Percentiles rank a stretch among this genome's conserved stretches.
phyloP scores from a whole-genome alignment of 2,329 filamentous ascomycete genomes.

The Neofusicoccum ribis region DNA sequence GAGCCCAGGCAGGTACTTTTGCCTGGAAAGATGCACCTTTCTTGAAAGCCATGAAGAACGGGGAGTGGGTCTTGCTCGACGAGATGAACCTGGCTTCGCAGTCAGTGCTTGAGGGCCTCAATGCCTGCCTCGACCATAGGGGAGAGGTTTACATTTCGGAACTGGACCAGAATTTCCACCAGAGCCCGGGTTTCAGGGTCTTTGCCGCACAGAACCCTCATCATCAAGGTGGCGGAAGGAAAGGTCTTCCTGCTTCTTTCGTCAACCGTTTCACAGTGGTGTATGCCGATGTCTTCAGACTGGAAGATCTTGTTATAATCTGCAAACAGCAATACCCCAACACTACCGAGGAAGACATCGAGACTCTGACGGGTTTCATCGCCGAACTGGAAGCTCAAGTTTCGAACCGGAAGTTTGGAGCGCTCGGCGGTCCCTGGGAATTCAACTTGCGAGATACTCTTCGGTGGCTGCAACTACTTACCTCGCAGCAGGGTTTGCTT shows the following conservation, averaged over 20 bases:
- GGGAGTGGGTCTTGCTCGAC: slow-evolving; percentile 94
- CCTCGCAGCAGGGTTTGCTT: slow-evolving; percentile 61
- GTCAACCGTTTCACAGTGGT: slow-evolving; percentile 98
- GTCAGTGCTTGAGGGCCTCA: slow-evolving; percentile 91
- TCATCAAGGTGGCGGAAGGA: slow-evolving; percentile 92
- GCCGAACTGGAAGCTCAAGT: slow-evolving; percentile 74
- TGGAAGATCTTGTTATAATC: slow-evolving; percentile 79
- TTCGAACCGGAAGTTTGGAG: slow-evolving; percentile 55
- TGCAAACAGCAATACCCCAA: slow-evolving; percentile 74
- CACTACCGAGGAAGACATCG: slow-evolving; percentile 60
- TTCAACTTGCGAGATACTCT: slow-evolving; percentile 91
- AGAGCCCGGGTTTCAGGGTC: slow-evolving; percentile 86
- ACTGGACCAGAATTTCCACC: slow-evolving; percentile 87
- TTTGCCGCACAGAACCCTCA: slow-evolving; percentile 98
- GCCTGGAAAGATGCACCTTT: slow-evolving; percentile 96
- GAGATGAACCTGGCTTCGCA: slow-evolving; percentile 99
- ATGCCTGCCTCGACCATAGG: slow-evolving; percentile 93
- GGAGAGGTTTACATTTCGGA: slow-evolving; percentile 95
- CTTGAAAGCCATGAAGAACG: slow-evolving; percentile 91
- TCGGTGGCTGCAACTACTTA: slow-evolving; percentile 77
- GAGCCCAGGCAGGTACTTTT: slow-evolving; percentile 86
- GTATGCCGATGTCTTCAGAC: slow-evolving; percentile 86
- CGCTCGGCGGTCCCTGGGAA: slow-evolving; percentile 79
- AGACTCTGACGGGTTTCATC: slow-evolving; percentile 76
- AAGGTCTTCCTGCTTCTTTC: slow-evolving; percentile 91